These are phyloP conservation scores for Ilyonectria sp. DNA, from an alignment of 2,329 filamentous ascomycete genomes.

Conservation along the genomic window DNA sequence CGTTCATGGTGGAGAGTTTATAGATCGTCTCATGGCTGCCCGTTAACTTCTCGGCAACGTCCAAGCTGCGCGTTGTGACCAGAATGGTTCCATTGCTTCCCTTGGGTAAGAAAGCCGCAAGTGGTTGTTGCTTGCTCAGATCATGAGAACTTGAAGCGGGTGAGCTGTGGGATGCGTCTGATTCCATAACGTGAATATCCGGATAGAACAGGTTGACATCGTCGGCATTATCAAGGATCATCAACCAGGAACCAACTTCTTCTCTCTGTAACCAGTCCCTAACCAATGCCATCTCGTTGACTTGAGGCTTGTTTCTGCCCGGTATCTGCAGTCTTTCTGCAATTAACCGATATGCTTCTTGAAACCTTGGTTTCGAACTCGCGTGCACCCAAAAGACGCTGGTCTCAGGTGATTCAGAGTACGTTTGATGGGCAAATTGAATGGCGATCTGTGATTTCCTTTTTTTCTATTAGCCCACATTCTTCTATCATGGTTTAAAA, in stretches of 20 bases:
- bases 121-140: not conserved
- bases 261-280: constrained; percentile 47
- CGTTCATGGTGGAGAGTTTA: constrained; percentile 30
- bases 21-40: constrained; percentile 28
- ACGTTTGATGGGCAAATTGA: constrained; percentile 53
- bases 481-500: not conserved
- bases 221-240: constrained; percentile 44
- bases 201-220: constrained; percentile 30
- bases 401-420: constrained; percentile 43
- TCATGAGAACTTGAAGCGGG: not conserved
- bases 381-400: constrained; percentile 58
- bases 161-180: not conserved
- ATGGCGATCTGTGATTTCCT: constrained; percentile 52
- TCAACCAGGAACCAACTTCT: constrained; percentile 41
- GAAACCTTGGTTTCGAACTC: constrained; percentile 51
- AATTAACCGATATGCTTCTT: constrained; percentile 55
- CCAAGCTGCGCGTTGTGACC: constrained; percentile 35
- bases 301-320: constrained; percentile 48
- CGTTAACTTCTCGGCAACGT: constrained; percentile 30
- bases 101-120: constrained; percentile 37
- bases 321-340: constrained; percentile 45
- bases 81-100: constrained; percentile 34
- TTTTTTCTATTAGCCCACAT: not conserved
- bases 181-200: not conserved
- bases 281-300: constrained; percentile 52